Conservation (phyloP, 371 early-diverging fungal genomes). For the Mortierella sp. region DNA sequence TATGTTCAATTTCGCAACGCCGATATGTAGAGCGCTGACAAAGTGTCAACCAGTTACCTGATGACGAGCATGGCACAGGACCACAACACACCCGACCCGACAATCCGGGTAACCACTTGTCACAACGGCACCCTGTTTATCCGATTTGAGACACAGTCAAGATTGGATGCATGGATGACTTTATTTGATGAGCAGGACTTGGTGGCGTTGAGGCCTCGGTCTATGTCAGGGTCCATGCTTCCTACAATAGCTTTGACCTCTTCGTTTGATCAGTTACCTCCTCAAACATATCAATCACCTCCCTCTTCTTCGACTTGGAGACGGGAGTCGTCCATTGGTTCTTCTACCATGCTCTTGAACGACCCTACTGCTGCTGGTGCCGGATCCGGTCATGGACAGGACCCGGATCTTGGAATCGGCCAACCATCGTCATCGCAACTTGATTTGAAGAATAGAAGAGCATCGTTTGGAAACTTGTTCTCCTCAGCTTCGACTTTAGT, state of each 20-base stretch:
- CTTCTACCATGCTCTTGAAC: neutral
- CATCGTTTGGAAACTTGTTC: neutral
- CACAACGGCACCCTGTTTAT: slow-evolving; percentile 15
- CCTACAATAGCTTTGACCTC: neutral
- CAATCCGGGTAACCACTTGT: slow-evolving; percentile 15
- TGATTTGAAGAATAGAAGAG: neutral
- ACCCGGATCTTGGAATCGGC: neutral
- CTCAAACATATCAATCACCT: neutral
- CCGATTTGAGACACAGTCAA: slow-evolving; percentile 19
- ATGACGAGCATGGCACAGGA: slow-evolving; percentile 23
- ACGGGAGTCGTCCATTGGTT: too few relatives aligned
- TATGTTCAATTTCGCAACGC: too few relatives aligned
- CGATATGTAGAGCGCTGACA: slow-evolving; percentile 10
- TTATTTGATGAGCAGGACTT: slow-evolving; percentile 29
- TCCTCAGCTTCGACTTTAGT: neutral
- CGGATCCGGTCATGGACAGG: neutral
- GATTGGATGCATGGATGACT: slow-evolving; percentile 26
- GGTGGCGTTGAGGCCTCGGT: neutral
- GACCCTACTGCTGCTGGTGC: neutral
- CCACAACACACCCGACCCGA: neutral
- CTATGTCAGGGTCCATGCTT: neutral
- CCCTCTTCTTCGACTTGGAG: neutral
- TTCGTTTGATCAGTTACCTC: neutral
- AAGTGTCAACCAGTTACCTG: slow-evolving; percentile 19
- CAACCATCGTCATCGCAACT: neutral